Percentiles rank a stretch among this genome's conserved stretches.
phyloP scores from a whole-genome alignment of 164 flowering plant genomes.

The Stephania cephalantha region DNA sequence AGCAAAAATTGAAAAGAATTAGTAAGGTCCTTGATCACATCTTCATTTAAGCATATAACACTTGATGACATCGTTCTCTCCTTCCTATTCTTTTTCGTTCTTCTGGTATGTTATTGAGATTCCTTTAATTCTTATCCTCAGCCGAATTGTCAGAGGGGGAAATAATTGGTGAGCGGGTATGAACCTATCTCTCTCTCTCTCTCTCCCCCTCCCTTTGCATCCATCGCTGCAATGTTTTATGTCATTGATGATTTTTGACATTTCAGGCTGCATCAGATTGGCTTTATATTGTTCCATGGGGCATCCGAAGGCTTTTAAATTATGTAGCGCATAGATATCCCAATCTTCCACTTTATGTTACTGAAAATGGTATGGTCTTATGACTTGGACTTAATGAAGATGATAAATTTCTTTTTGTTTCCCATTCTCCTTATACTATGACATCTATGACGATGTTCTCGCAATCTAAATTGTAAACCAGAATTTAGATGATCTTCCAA shows the following conservation, averaged over 20 bases:
- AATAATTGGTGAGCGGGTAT: constrained; percentile 70
- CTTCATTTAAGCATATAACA: not conserved
- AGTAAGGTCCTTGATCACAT: constrained; percentile 30
- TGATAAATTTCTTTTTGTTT: not conserved
- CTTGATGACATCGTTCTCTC: constrained; percentile 1
- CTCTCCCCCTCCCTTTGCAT: constrained; percentile 9
- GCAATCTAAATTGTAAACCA: not conserved
- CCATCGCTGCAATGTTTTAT: not conserved
- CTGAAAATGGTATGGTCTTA: constrained; percentile 62
- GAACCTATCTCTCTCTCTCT: constrained; percentile 16
- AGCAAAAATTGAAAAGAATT: constrained; percentile 55
- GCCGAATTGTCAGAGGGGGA: constrained; percentile 64
- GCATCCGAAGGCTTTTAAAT: constrained; percentile 60
- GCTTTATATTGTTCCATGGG: constrained; percentile 97
- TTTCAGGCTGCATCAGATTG: constrained; percentile 87
- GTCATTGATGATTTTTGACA: not conserved
- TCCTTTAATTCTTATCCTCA: constrained; percentile 21
- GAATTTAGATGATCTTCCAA: not conserved
- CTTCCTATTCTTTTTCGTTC: not conserved
- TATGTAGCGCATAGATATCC: constrained; percentile 54
- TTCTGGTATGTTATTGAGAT: not conserved
- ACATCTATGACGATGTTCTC: not conserved
- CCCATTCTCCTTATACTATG: not conserved
- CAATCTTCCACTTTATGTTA: constrained; percentile 56
- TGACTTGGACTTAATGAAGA: not conserved